A percentile compares a stretch with the other conserved stretches of the same genome.
These are phyloP conservation scores for Puccinia sorghi DNA, from an alignment of 1,284 basidiomycete species.

Conservation along the genomic window DNA sequence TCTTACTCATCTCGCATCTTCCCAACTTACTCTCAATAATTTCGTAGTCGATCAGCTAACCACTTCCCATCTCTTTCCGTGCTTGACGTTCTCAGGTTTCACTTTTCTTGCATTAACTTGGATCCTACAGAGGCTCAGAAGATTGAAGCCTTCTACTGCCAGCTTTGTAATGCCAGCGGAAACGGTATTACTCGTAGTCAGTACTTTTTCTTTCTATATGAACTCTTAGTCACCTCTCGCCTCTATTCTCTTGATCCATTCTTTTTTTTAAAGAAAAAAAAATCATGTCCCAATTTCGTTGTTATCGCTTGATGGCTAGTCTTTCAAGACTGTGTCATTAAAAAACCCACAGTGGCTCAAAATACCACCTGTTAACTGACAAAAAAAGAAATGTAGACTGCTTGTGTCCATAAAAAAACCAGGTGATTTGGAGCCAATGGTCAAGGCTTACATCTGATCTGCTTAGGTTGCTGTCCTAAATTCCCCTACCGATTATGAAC, in stretches of 20 bases:
- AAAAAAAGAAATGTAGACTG: too few species aligned
- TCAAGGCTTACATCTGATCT: background rate
- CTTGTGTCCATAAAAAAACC: too few species aligned
- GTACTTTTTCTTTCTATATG: conserved; percentile 17
- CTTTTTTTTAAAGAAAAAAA: background rate
- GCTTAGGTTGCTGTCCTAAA: too few species aligned
- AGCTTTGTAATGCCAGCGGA: conserved; percentile 56
- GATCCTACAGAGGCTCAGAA: conserved; percentile 52
- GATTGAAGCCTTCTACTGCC: conserved; percentile 56
- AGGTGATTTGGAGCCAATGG: too few species aligned
- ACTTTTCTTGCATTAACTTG: conserved; percentile 56
- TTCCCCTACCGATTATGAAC: too few species aligned
- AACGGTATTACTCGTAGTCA: conserved; percentile 55
- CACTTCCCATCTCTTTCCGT: background rate
- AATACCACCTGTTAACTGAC: too few species aligned
- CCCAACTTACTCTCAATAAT: background rate
- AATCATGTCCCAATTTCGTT: background rate
- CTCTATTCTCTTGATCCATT: background rate
- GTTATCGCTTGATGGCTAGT: too few species aligned
- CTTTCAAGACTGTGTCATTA: too few species aligned
- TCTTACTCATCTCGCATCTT: background rate
- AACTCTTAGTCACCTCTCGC: background rate
- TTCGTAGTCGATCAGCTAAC: background rate
- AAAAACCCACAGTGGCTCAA: too few species aligned
- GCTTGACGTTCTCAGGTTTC: conserved; percentile 54